These are phyloP conservation scores for Aspergillus sp. DNA, from an alignment of 2,329 filamentous ascomycete species.

Conservation along the genomic window DNA sequence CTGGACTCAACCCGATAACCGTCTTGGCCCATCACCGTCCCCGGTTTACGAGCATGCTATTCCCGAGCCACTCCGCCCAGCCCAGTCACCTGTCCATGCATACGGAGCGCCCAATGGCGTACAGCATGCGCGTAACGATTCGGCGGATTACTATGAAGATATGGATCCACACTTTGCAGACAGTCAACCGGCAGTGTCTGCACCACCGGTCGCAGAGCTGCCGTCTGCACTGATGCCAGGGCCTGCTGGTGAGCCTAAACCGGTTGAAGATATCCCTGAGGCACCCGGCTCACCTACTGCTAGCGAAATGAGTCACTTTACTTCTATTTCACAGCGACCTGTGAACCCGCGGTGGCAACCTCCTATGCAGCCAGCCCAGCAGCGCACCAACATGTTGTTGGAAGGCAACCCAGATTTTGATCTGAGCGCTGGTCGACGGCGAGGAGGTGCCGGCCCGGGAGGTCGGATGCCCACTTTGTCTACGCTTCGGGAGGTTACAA, in stretches of 20 bases:
- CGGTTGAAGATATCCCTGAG: slow-evolving; percentile 55
- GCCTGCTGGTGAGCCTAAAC: slow-evolving; percentile 32
- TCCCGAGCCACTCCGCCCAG: slow-evolving; percentile 7
- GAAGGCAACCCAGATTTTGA: slow-evolving; percentile 82
- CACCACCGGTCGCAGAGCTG: slow-evolving; percentile 10
- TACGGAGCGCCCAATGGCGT: slow-evolving; percentile 16
- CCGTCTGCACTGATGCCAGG: slow-evolving; percentile 36
- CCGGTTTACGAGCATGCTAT: slow-evolving; percentile 13
- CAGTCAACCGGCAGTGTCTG: slow-evolving; percentile 19
- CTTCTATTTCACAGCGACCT: slow-evolving; percentile 79
- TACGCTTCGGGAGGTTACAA: slow-evolving; percentile 11
- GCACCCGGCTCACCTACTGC: slow-evolving; percentile 64
- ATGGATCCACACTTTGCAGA: slow-evolving; percentile 79
- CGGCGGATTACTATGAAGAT: slow-evolving; percentile 74
- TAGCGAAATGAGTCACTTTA: slow-evolving; percentile 79
- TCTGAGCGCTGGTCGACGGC: slow-evolving; percentile 44
- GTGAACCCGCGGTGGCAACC: slow-evolving; percentile 78
- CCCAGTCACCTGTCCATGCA: slow-evolving; percentile 11
- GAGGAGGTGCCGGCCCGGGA: slow-evolving; percentile 13
- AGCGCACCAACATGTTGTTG: slow-evolving; percentile 65
- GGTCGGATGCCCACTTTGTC: slow-evolving; percentile 22
- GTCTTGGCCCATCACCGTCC: slow-evolving; percentile 6
- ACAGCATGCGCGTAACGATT: slow-evolving; percentile 15
- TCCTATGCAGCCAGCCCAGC: slow-evolving; percentile 41
- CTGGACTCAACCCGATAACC: slow-evolving; percentile 22